Percentiles rank a stretch among this genome's conserved stretches.
Evolutionary conservation across 2,329 filamentous ascomycete species (phyloP).

Genomic region (Aspergillus fructus): DNA sequence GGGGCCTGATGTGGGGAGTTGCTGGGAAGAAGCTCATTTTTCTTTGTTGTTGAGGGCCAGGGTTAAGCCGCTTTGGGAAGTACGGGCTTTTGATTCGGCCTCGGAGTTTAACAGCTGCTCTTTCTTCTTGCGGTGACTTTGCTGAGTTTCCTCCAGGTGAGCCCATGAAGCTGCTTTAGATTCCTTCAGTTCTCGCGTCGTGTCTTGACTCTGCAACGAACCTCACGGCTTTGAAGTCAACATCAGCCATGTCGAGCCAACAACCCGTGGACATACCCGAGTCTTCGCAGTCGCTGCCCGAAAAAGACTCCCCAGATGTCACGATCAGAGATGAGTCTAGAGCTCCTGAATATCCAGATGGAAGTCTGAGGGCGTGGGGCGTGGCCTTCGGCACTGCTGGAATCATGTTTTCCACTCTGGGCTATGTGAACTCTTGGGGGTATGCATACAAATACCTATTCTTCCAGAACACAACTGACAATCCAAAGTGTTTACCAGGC

Average conservation of each 20-base stretch:
- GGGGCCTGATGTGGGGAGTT: no score
- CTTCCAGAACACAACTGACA: background rate
- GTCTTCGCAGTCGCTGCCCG: background rate
- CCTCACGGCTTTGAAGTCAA: background rate
- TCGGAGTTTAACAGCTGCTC: no score
- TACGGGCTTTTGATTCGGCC: no score
- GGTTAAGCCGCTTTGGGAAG: no score
- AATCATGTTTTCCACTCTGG: constrained; percentile 15
- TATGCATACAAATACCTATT: background rate
- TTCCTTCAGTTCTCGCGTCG: no score
- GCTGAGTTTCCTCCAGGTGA: no score
- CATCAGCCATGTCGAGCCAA: background rate
- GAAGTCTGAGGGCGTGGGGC: constrained; percentile 9
- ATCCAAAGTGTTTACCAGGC: constrained; percentile 39
- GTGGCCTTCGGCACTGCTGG: constrained; percentile 12
- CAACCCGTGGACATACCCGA: background rate
- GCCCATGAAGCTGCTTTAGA: no score
- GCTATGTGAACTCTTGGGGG: constrained; percentile 15
- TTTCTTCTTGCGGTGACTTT: no score
- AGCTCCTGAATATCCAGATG: constrained; percentile 5
- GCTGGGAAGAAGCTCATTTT: no score
- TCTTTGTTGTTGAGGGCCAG: no score
- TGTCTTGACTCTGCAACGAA: no score
- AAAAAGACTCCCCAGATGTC: background rate
- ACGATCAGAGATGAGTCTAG: background rate